Percentiles rank a stretch among this genome's conserved stretches.
Evolutionary conservation across 108 stramenopile genomes (phyloP).

Genomic region (Stephanodiscus triporus): DNA sequence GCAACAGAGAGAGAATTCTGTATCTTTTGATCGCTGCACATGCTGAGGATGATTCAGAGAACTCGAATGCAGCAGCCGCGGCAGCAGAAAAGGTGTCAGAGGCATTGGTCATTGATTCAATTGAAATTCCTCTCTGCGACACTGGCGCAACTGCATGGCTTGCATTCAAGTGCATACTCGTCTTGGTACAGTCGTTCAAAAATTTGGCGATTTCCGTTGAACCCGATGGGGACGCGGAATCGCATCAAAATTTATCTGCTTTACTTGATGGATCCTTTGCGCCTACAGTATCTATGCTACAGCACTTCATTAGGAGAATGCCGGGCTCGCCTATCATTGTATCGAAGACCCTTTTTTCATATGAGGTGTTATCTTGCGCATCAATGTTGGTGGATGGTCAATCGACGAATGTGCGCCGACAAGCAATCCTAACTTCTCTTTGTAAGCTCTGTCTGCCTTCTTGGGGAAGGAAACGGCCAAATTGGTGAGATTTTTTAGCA

Average conservation of each 20-base stretch:
- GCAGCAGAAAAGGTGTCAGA: constrained; percentile 37
- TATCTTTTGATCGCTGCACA: constrained; percentile 60
- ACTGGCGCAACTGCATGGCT: constrained; percentile 49
- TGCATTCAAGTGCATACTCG: constrained; percentile 50
- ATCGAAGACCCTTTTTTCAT: constrained; percentile 58
- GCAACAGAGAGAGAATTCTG: constrained; percentile 75
- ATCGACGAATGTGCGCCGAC: constrained; percentile 53
- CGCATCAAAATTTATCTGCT: constrained; percentile 8
- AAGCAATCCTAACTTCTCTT: constrained; percentile 73
- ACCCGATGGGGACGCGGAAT: neutral
- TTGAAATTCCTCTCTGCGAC: constrained; percentile 41
- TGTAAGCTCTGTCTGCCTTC: constrained; percentile 87
- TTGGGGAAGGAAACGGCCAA: constrained; percentile 79
- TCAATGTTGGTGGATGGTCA: constrained; percentile 41
- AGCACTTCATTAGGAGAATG: constrained; percentile 86
- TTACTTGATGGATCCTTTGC: constrained; percentile 68
- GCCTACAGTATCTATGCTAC: constrained; percentile 72
- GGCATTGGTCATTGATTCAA: constrained; percentile 16
- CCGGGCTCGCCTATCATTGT: constrained; percentile 69
- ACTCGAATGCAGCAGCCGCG: constrained; percentile 33
- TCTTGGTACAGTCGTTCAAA: constrained; percentile 35
- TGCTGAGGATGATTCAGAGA: constrained; percentile 50
- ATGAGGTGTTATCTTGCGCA: constrained; percentile 56
- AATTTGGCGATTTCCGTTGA: constrained; percentile 11
- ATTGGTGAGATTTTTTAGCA: constrained; percentile 23